These are phyloP conservation scores for Hibiscus trionum DNA, from an alignment of 345 rosid species.

Conservation along the genomic window DNA sequence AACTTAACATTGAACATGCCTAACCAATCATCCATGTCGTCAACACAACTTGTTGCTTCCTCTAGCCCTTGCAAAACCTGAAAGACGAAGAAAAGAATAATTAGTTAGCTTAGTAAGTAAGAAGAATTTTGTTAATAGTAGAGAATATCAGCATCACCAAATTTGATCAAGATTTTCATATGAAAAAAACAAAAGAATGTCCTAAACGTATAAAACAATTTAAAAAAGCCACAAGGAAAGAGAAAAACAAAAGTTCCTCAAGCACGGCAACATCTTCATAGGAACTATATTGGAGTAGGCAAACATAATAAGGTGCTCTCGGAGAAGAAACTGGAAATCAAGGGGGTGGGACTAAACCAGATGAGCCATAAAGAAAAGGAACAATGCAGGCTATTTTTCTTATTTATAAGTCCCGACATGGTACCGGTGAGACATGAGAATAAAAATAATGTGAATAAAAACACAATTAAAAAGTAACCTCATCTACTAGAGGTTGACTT, in stretches of 20 bases:
- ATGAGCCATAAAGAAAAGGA: background rate
- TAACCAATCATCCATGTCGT: slow-evolving; percentile 98
- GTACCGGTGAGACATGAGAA: background rate
- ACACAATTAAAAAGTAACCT: slow-evolving; percentile 29
- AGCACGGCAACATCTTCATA: background rate
- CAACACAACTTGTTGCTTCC: slow-evolving; percentile 84
- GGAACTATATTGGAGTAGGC: background rate
- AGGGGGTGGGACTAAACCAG: background rate
- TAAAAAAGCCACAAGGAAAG: background rate
- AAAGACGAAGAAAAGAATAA: slow-evolving; percentile 6
- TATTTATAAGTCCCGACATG: background rate
- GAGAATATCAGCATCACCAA: background rate
- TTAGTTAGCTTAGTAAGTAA: background rate
- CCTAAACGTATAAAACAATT: background rate
- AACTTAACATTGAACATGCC: slow-evolving; percentile 93
- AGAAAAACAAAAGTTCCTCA: background rate
- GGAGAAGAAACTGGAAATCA: background rate
- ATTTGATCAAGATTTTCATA: background rate
- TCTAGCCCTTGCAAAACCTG: slow-evolving; percentile 95
- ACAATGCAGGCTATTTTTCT: background rate
- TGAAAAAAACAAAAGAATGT: background rate
- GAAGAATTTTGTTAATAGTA: background rate
- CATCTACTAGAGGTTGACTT: slow-evolving; percentile 88
- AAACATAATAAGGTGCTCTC: background rate
- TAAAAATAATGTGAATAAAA: background rate